Conservation (phyloP, 2,329 filamentous ascomycete species). For the Pleurostoma richardsiae region DNA sequence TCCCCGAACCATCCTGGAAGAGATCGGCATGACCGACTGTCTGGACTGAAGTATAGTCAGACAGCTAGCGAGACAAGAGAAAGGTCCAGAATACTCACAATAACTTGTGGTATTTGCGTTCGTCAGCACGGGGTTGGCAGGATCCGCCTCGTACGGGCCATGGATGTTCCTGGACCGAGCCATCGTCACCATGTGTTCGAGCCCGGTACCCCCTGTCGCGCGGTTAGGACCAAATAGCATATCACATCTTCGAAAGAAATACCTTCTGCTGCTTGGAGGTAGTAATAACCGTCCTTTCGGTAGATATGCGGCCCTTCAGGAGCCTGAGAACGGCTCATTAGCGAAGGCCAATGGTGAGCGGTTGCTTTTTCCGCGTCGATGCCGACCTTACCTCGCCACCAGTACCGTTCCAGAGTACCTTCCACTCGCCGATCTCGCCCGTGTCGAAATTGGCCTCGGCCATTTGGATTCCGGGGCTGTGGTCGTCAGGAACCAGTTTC, state of each 20-base stretch:
- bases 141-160: conserved; percentile 38
- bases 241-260: background rate
- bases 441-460: conserved; percentile 33
- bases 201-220: conserved; percentile 35
- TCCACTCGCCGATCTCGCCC: conserved; percentile 29
- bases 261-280: conserved; percentile 48
- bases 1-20: conserved; percentile 39
- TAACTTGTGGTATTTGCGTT: conserved; percentile 36
- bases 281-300: conserved; percentile 45
- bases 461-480: conserved; percentile 31
- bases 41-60: conserved; percentile 28
- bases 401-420: conserved; percentile 41
- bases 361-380: too few species aligned
- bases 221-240: too few species aligned
- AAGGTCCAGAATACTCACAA: conserved; percentile 19
- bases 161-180: conserved; percentile 33
- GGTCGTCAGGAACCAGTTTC: too few species aligned
- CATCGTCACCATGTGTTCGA: conserved; percentile 43
- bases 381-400: conserved; percentile 23
- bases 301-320: conserved; percentile 53
- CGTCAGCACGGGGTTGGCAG: conserved; percentile 39
- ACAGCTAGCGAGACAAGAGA: background rate
- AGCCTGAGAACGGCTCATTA: conserved; percentile 12
- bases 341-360: too few species aligned
- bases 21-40: conserved; percentile 53